Evolutionary conservation across 1,284 basidiomycete species (phyloP).

Genomic region (Veloboletus limbatus): DNA sequence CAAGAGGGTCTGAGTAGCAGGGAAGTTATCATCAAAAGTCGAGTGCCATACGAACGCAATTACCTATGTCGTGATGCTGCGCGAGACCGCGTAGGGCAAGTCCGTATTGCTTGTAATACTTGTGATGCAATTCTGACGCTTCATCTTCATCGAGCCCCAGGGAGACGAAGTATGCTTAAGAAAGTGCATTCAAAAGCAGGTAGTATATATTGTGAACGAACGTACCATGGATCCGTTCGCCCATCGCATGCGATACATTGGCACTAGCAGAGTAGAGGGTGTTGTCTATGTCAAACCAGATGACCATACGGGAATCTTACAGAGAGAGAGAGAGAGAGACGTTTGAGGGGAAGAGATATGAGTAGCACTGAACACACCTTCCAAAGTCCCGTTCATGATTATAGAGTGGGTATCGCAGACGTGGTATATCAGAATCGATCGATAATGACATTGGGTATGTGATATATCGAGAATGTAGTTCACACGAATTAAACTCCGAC

Average conservation of each 20-base stretch:
- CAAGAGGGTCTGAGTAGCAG: constrained; percentile 64
- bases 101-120: constrained; percentile 80
- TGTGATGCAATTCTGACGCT: constrained; percentile 68
- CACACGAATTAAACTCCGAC: constrained; percentile 34
- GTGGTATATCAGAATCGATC: constrained; percentile 5
- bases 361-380: constrained; percentile 21
- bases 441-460: neutral
- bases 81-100: constrained; percentile 83
- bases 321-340: no score
- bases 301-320: constrained; percentile 48
- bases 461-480: constrained; percentile 22
- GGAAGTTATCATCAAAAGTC: constrained; percentile 1
- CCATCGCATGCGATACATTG: constrained; percentile 80
- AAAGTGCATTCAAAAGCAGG: neutral
- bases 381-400: constrained; percentile 21
- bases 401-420: constrained; percentile 25
- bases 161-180: constrained; percentile 69
- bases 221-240: constrained; percentile 71
- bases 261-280: constrained; percentile 78
- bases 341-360: constrained; percentile 5
- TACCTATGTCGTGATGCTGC: constrained; percentile 77
- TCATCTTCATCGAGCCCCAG: constrained; percentile 69
- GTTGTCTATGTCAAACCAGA: constrained; percentile 88
- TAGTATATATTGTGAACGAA: neutral
- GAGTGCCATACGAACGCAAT: constrained; percentile 9